Evolutionary conservation across 257 asterid genomes (phyloP), one percentile per base, ranked within the genome.

Genomic region (Capsicum rhomboideum): DNA sequence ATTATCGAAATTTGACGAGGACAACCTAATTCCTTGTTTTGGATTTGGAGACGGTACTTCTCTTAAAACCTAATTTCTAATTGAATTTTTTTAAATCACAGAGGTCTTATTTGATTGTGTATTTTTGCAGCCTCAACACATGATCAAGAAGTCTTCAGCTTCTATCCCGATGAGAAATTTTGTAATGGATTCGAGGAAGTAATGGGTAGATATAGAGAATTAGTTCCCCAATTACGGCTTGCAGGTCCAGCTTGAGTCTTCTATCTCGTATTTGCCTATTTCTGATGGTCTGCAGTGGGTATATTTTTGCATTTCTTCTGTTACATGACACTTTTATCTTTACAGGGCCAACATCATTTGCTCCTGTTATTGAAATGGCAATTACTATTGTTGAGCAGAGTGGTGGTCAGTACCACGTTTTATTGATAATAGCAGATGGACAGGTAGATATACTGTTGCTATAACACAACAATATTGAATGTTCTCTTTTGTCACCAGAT

Each of bases 171-270:
- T 42, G 98, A 94, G 18, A 91, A 92, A 83, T 90, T 89, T 84
- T 96, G 99, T 84, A 93, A 96, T 18, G 99, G 99, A 37, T 96
- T 96, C 83, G 99, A 96, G 89, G 98, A 94, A 87, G 98, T 96
- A 13, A 81, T 96, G 90, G 84, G 86, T 11, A 92, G 99, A 84
- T 96, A 96, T 80, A 90, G 97, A 85, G 98, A 94, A 84, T 88
- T 96, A 80, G 98, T 94, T 85, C 99, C 99, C 80, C 98, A 92
- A 56, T 83, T 94, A 82, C 92, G 97, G 74, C 98, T 96, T 85
- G 95, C 98, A 86, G 99, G 98, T 92, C 67, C 34, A 59, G 21
- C 29, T 82, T 56, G 34, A 34, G 26, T 80, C 68, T 31, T 71
- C 71, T 59, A n/a, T 42, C 77, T 46, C 52, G 58, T 58, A 31